phyloP scores from a whole-genome alignment of 1,284 basidiomycete species.

The Ceratobasidium sp. region DNA sequence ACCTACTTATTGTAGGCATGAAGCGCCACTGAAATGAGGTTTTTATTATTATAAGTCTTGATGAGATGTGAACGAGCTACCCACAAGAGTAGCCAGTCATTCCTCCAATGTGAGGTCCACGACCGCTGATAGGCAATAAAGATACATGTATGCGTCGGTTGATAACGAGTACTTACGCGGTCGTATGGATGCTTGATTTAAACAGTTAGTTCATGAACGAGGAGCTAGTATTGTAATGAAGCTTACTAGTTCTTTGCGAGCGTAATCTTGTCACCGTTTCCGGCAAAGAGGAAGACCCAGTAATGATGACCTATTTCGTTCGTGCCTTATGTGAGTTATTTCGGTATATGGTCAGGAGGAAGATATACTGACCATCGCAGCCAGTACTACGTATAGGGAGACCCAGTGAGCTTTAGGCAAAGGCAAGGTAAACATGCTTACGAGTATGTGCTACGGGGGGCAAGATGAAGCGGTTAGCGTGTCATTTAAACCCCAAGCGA shows the following conservation, averaged over 20 bases:
- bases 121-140: slow-evolving; percentile 16
- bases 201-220: neutral
- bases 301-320: slow-evolving; percentile 10
- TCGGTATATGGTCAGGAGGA: neutral
- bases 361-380: slow-evolving; percentile 10
- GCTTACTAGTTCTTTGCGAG: slow-evolving; percentile 38
- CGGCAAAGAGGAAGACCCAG: slow-evolving; percentile 35
- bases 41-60: neutral
- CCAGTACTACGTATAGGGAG: neutral
- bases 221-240: neutral
- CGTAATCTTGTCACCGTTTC: slow-evolving; percentile 29
- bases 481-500: no score
- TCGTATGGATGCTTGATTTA: slow-evolving; percentile 7
- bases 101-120: slow-evolving; percentile 43
- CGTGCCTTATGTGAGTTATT: neutral
- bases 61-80: neutral
- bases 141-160: neutral
- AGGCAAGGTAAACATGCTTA: slow-evolving; percentile 2
- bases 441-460: slow-evolving; percentile 41
- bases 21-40: neutral
- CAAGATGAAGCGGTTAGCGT: no score
- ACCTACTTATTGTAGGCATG: slow-evolving; percentile 42
- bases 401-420: neutral
- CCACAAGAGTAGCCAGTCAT: slow-evolving; percentile 26
- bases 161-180: neutral